Percentiles rank a stretch among this genome's conserved stretches.
Evolutionary conservation across 345 rosid genomes (phyloP).

Genomic region (Gossypium stocksii): DNA sequence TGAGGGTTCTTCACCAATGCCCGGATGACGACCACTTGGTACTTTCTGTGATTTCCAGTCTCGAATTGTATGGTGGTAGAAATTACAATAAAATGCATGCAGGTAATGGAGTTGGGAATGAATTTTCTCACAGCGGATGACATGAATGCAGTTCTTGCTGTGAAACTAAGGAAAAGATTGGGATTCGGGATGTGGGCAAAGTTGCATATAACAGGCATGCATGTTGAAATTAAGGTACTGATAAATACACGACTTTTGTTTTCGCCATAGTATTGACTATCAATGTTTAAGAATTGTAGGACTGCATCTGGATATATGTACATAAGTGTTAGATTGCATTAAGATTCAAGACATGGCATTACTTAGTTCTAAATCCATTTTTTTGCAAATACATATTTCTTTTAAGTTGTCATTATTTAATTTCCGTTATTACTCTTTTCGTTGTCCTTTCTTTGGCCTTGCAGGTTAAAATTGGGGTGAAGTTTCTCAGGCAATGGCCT

Average conservation of each 20-base stretch:
- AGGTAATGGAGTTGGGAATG: constrained; percentile 89
- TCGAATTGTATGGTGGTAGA: not conserved
- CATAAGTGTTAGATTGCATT: not conserved
- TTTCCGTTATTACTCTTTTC: not conserved
- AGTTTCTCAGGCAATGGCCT: constrained; percentile 83
- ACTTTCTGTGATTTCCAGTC: not conserved
- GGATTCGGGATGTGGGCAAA: constrained; percentile 94
- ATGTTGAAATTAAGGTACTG: constrained; percentile 86
- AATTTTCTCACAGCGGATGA: constrained; percentile 89
- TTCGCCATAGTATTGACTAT: not conserved
- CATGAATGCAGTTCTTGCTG: constrained; percentile 88
- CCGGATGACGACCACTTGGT: constrained; percentile 89
- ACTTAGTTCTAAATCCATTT: not conserved
- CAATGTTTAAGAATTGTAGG: not conserved
- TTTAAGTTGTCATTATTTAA: not conserved
- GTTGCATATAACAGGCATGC: constrained; percentile 92
- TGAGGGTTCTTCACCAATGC: constrained; percentile 62
- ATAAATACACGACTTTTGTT: not conserved
- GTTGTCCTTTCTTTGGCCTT: constrained; percentile 12
- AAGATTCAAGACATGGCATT: not conserved
- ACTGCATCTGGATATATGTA: not conserved
- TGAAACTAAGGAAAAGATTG: constrained; percentile 71
- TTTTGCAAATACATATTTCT: not conserved
- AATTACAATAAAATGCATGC: constrained; percentile 18
- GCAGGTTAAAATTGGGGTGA: constrained; percentile 86